phyloP scores from a whole-genome alignment of 805 yeast genomes.

The Aciculoconidium aculeatum region DNA sequence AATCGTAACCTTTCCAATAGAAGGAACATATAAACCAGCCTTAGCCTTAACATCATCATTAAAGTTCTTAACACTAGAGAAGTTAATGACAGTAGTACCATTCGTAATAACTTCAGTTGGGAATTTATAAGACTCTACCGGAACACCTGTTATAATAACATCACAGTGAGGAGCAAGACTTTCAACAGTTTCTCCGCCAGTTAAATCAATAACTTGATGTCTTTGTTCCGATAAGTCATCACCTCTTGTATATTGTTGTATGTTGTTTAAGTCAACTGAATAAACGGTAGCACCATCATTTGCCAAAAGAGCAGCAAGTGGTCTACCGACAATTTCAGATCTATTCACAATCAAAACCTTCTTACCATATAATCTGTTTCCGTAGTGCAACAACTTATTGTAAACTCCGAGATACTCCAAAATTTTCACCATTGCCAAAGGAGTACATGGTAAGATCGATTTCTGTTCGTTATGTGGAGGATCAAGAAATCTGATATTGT shows the following conservation, averaged over 20 bases:
- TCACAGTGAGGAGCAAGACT: slow-evolving; percentile 72
- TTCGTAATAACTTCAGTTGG: slow-evolving; percentile 74
- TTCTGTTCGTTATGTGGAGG: slow-evolving; percentile 58
- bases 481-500: slow-evolving; percentile 82
- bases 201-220: slow-evolving; percentile 63
- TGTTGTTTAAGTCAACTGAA: slow-evolving; percentile 81
- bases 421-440: slow-evolving; percentile 89
- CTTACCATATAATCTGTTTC: slow-evolving; percentile 90
- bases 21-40: slow-evolving; percentile 91
- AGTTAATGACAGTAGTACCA: slow-evolving; percentile 89
- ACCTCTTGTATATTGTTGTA: slow-evolving; percentile 91
- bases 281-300: slow-evolving; percentile 97
- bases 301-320: slow-evolving; percentile 90
- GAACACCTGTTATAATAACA: slow-evolving; percentile 95
- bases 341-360: slow-evolving; percentile 87
- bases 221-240: slow-evolving; percentile 76
- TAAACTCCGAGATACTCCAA: slow-evolving; percentile 86
- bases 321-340: slow-evolving; percentile 96
- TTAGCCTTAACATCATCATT: slow-evolving; percentile 71
- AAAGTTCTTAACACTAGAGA: slow-evolving; percentile 85
- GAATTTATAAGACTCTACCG: slow-evolving; percentile 75
- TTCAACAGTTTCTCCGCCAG: slow-evolving; percentile 52
- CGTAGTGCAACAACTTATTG: slow-evolving; percentile 75
- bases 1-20: slow-evolving; percentile 94
- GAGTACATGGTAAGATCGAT: slow-evolving; percentile 93